Conservation (phyloP, 164 flowering plant genomes). For the Magnolia sinica region DNA sequence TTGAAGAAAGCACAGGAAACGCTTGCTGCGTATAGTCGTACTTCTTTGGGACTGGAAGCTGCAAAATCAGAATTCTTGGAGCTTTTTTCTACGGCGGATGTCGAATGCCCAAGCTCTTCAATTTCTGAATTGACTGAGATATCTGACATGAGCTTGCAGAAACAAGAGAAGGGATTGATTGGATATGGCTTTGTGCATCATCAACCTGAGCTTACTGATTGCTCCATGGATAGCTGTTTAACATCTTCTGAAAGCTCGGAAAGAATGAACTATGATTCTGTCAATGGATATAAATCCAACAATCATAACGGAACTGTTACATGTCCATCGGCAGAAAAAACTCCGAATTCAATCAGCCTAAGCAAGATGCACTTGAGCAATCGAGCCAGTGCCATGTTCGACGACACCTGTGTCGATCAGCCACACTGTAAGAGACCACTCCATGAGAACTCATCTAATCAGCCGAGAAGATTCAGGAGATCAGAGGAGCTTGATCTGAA, state of each 20-base stretch:
- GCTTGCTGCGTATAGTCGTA: conserved; percentile 49
- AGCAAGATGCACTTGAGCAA: conserved; percentile 11
- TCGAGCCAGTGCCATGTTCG: conserved; percentile 20
- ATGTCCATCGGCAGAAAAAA: conserved; percentile 29
- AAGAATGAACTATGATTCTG: conserved; percentile 23
- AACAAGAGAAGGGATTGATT: conserved; percentile 17
- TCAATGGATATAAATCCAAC: not conserved
- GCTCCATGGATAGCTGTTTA: conserved; percentile 53
- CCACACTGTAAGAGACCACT: conserved; percentile 27
- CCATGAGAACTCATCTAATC: conserved; percentile 15
- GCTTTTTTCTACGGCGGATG: conserved; percentile 55
- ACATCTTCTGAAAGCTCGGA: conserved; percentile 44
- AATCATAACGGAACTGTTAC: conserved; percentile 2
- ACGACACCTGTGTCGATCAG: conserved; percentile 38
- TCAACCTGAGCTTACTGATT: conserved; percentile 29
- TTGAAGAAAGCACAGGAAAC: conserved; percentile 83
- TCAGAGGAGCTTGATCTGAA: conserved; percentile 52
- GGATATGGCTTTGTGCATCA: conserved; percentile 8
- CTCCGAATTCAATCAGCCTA: conserved; percentile 13
- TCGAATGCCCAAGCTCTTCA: conserved; percentile 32
- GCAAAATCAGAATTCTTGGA: conserved; percentile 61
- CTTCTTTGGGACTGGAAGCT: conserved; percentile 45
- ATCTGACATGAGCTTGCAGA: conserved; percentile 21
- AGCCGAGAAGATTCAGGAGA: conserved; percentile 22
- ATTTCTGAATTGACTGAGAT: conserved; percentile 59